These are phyloP conservation scores for Handroanthus guayacan DNA, from an alignment of 257 asterid genomes.

Conservation along the genomic window DNA sequence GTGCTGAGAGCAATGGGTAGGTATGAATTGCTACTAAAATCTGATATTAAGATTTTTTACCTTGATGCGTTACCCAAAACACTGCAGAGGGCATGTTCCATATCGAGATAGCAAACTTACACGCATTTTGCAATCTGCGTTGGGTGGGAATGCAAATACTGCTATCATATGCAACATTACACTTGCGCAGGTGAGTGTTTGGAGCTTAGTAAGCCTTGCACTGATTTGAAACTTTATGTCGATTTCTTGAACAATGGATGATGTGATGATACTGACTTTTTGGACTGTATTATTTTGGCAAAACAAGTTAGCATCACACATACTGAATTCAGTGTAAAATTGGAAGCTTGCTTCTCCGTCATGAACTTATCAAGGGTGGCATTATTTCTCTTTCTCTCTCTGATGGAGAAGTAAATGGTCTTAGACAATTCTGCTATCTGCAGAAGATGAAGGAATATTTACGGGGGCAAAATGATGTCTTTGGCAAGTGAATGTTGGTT, in stretches of 20 bases:
- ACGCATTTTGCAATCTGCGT: slow-evolving; percentile 94
- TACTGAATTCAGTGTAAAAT: not conserved
- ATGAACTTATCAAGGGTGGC: not conserved
- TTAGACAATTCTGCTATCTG: slow-evolving; percentile 15
- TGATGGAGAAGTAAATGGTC: not conserved
- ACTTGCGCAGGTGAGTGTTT: slow-evolving; percentile 85
- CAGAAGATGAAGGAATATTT: slow-evolving; percentile 1
- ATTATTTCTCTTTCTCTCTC: slow-evolving; percentile 2
- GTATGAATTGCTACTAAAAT: slow-evolving; percentile 39
- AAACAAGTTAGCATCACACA: slow-evolving; percentile 5
- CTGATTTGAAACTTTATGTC: slow-evolving; percentile 18
- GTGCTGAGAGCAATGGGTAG: slow-evolving; percentile 98
- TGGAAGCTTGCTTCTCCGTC: not conserved
- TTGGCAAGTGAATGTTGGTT: slow-evolving; percentile 22
- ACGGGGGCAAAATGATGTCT: slow-evolving; percentile 3
- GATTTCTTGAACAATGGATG: slow-evolving; percentile 26
- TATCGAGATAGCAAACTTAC: slow-evolving; percentile 98
- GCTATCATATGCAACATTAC: slow-evolving; percentile 98
- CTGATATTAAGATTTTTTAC: slow-evolving; percentile 19
- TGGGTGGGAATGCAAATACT: slow-evolving; percentile 98
- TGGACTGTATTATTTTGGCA: not conserved
- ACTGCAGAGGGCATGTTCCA: slow-evolving; percentile 96
- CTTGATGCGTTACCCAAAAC: slow-evolving; percentile 36
- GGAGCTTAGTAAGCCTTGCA: slow-evolving; percentile 16
- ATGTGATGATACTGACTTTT: slow-evolving; percentile 13